Base-by-base conservation (phyloP, 1,284 basidiomycete species). In the Spongispora temasekensis region DNA sequence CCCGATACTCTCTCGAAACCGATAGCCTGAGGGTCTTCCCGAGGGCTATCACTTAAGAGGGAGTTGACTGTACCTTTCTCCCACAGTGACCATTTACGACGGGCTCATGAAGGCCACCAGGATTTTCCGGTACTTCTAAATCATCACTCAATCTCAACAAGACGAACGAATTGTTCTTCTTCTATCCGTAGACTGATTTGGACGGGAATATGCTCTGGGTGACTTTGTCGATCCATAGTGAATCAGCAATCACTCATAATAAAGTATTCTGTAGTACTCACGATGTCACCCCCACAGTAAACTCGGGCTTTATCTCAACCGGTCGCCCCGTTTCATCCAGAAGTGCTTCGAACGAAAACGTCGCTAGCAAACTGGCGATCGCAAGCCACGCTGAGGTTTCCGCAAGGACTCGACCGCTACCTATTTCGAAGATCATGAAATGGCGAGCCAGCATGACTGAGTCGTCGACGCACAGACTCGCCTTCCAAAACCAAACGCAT, bases 341-440 rank as follows among this genome's bases (percentile, higher is more conserved):
- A 3, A 61, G 61, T 4, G 61, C 40, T 42, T 53, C 31, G 40
- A 63, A 63, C 31, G 61, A 55, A 37, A 63, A 63, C 25, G 46
- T 25, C 2, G 61, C 46, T 13, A 63, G 61, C n/a, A 63, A 31
- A 30, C 42, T 55, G 17, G 21, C 56, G 1, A 63, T 40, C 12
- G 37, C 61, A 34, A 53, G 40, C 61, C 61, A 63, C n/a, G 59
- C 2, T 31, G 61, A 58, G 15, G 53, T 2, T 13, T 63, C 61
- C 10, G 53, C 61, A 15, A 63, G 42, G 4, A 34, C 46, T 15
- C 53, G 46, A 17, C 61, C 61, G 5, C 35, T 53, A 25, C 61
- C 61, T n/a, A n/a, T 63, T 63, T 53, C 61, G 30, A 31, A 23
- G 46, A 17, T 21, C 6, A 10, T n/a, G 30, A 10, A 17, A 21